Base-by-base conservation (phyloP, 352 stramenopile genomes). In the Phytopythium boreale region DNA sequence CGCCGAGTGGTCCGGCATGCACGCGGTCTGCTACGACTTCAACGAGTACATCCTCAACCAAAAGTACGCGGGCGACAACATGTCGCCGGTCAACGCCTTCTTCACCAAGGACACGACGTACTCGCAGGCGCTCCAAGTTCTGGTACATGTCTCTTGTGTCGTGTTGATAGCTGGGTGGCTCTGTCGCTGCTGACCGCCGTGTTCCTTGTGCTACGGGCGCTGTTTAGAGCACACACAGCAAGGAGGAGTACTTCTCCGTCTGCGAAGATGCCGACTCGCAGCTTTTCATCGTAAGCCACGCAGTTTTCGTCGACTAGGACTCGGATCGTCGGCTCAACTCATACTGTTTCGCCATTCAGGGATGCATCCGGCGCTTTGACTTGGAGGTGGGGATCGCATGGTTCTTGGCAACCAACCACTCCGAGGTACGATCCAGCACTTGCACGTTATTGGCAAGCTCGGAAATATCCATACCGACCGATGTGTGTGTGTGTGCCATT, bases 21-120 rank as follows among this genome's bases (percentile, higher is more conserved):
- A 91, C 57, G 85, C 84, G 2, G 82, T 93, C 24, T 94, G 84
- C 72, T 91, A 90, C 66, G 84, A 94, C 64, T 82, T 92, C 43
- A 90, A 89, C 49, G 84, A 92, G 56, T 77, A 88, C 39, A 67
- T 93, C n/a, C 70, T 92, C 62, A 89, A 71, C 51, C 75, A 90
- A 14, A 87, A 87, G 59, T 67, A 70, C 47, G 82, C 84, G 0
- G 78, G 87, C 24, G 74, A 87, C 61, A 77, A 91, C 62, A 91
- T 95, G 84, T 76, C 61, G 27, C 79, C 77, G 0, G 66, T 81
- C 20, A 79, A 69, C 19, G 66, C 75, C 6, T 69, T 89, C 61
- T 89, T 93, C 64, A 93, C 82, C 4, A 75, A 72, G 46, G 80
- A 92, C 29, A 91, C 84, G 19, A 92, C 86, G 7, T 94, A 94